phyloP scores from a whole-genome alignment of 495 filamentous ascomycete genomes.

The Cetradonia linearis region DNA sequence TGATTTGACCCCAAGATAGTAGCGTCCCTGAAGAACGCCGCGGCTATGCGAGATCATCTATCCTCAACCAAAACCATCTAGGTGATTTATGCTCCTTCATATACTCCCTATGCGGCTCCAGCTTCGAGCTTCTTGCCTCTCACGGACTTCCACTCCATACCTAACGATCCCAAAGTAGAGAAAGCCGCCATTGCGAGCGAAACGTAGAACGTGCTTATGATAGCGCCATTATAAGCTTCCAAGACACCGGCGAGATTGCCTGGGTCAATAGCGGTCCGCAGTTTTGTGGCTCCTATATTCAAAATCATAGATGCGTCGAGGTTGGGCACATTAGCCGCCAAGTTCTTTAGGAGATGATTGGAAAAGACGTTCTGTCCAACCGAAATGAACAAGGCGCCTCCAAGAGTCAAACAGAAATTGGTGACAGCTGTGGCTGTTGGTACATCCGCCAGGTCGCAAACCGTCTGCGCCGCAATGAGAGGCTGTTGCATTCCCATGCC shows the following conservation, averaged over 20 bases:
- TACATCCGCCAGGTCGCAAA: slow-evolving; percentile 51
- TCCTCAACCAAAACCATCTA: background rate
- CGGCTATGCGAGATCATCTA: background rate
- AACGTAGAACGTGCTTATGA: slow-evolving; percentile 61
- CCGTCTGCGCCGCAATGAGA: slow-evolving; percentile 59
- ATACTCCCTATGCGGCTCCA: background rate
- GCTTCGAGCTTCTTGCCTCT: slow-evolving; percentile 35
- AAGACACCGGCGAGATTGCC: slow-evolving; percentile 46
- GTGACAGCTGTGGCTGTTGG: slow-evolving; percentile 53
- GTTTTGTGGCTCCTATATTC: slow-evolving; percentile 54
- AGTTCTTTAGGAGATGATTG: slow-evolving; percentile 52
- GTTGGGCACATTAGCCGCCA: slow-evolving; percentile 41
- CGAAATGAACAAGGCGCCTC: slow-evolving; percentile 63
- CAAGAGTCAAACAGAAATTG: slow-evolving; percentile 60
- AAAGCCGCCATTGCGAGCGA: slow-evolving; percentile 52
- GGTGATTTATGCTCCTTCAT: too few relatives aligned
- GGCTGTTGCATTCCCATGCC: slow-evolving; percentile 61
- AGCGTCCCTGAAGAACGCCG: background rate
- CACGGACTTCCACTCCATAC: slow-evolving; percentile 71
- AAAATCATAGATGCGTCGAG: slow-evolving; percentile 43
- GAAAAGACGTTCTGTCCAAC: slow-evolving; percentile 71
- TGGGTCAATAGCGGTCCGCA: slow-evolving; percentile 35
- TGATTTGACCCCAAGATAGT: background rate
- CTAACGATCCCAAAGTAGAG: slow-evolving; percentile 48
- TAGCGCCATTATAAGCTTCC: slow-evolving; percentile 57